phyloP scores from a whole-genome alignment of 208 protist species.

The Crithidia sp. region DNA sequence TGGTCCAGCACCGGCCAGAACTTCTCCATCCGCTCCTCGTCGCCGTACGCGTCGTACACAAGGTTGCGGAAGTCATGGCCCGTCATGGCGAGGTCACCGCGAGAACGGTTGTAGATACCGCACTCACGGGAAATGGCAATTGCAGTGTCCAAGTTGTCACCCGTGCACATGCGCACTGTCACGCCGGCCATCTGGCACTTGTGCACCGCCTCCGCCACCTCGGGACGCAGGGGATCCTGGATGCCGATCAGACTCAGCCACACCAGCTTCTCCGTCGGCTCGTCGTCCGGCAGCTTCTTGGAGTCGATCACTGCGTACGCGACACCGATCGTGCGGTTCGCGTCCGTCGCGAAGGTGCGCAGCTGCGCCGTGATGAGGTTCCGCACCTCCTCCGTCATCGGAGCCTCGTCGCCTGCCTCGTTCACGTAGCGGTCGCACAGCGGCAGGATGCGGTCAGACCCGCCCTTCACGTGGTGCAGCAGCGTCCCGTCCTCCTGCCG shows the following conservation, averaged over 20 bases:
- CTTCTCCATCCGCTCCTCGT: conserved; percentile 73
- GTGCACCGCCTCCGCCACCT: conserved; percentile 91
- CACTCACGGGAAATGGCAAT: conserved; percentile 93
- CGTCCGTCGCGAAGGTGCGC: conserved; percentile 51
- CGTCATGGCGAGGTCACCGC: conserved; percentile 85
- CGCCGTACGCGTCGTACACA: conserved; percentile 74
- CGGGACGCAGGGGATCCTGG: conserved; percentile 94
- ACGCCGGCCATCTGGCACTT: conserved; percentile 95
- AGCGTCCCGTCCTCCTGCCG: conserved; percentile 41
- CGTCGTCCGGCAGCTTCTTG: conserved; percentile 52
- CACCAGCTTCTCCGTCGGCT: conserved; percentile 78
- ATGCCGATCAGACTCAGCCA: conserved; percentile 96
- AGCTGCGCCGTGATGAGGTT: conserved; percentile 53
- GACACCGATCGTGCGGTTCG: conserved; percentile 88
- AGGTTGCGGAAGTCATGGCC: conserved; percentile 90
- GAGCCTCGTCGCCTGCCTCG: conserved; percentile 51
- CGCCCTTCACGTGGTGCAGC: conserved; percentile 91
- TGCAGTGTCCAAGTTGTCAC: conserved; percentile 94
- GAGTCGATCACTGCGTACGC: conserved; percentile 46
- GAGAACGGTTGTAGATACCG: conserved; percentile 79
- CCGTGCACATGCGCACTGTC: conserved; percentile 96
- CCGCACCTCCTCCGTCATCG: conserved; percentile 41
- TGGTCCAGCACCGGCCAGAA: conserved; percentile 74
- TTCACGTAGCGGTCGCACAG: conserved; percentile 77
- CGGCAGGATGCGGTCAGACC: conserved; percentile 88